Conservation (phyloP, 345 rosid genomes). For the Pistacia atlantica region DNA sequence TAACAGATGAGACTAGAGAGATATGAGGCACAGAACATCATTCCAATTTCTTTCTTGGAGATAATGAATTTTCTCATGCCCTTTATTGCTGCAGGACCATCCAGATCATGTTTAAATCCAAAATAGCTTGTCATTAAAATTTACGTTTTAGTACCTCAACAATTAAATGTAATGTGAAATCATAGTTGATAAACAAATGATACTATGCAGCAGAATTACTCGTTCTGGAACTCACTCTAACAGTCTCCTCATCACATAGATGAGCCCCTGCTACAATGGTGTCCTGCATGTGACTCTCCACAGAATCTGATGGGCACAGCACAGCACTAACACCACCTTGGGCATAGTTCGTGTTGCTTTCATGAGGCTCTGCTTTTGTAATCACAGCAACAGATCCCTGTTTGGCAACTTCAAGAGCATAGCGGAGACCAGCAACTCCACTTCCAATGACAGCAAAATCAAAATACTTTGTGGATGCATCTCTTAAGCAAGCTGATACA, state of each 20-base stretch:
- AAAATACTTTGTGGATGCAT: constrained; percentile 65
- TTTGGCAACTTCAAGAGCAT: constrained; percentile 92
- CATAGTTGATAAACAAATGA: constrained; percentile 5
- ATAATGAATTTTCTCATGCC: constrained; percentile 1
- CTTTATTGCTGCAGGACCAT: not conserved
- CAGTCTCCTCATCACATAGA: constrained; percentile 95
- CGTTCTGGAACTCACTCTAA: constrained; percentile 62
- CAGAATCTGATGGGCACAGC: constrained; percentile 88
- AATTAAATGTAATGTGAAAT: not conserved
- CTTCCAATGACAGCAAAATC: constrained; percentile 95
- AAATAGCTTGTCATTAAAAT: not conserved
- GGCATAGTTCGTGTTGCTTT: constrained; percentile 96
- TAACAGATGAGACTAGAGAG: not conserved
- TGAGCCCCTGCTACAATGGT: constrained; percentile 95
- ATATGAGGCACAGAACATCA: not conserved
- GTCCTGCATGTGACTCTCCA: constrained; percentile 97
- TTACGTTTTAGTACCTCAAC: not conserved
- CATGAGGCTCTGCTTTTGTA: constrained; percentile 96
- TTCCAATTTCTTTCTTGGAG: not conserved
- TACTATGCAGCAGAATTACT: not conserved
- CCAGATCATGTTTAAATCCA: not conserved
- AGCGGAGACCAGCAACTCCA: constrained; percentile 96
- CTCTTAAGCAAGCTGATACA: constrained; percentile 39
- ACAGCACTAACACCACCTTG: constrained; percentile 99
- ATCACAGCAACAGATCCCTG: constrained; percentile 89